Base-by-base conservation (phyloP, 768 basidiomycete genomes). In the Rhodosporidiobolus odoratus region DNA sequence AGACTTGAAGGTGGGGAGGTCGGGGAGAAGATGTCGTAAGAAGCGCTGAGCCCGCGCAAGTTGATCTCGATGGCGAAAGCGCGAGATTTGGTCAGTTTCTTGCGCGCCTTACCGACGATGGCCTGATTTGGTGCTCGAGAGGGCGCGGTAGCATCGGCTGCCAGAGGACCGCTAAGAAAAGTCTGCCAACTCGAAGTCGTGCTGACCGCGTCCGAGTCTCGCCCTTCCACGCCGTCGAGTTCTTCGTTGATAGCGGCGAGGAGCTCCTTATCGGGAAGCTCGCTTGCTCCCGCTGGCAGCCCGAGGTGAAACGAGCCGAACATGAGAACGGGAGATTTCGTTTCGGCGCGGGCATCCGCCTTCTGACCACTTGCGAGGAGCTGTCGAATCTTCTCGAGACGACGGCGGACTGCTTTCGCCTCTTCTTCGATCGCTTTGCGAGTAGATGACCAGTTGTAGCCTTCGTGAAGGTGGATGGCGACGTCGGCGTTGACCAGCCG, bases 221-320 rank as follows among this genome's bases (percentile, higher is more conserved):
- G n/a, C n/a, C n/a, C n/a, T n/a, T n/a, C 69, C 43, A 88, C 88
- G 25, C 91, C 88, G 68, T 86, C 86, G 47, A 98, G 82, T 78
- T 97, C 89, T 59, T 93, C 87, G 75, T 98, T 91, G 68, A 98
- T 96, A 2, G 93, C 94, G 12, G 91, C 92, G 45, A 69, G 54
- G 2, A 74, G 61, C 21, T 75, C 59, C 16, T 63, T 48, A 7
- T 65, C 57, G 27, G 68, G 43, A 13, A 74, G 67, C 43, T 71
- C 65, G 50, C 52, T 53, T 21, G 86, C 79, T 63, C 90, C 88
- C 72, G 88, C 85, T 38, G 89, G 87, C n/a, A 97, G 82, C 37
- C 95, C 94, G 65, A 98, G 88, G 76, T 93, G 90, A 45, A 96
- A 86, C 0, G 94, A 98, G 78, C 97, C 96, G 83, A 94, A 96